phyloP scores from a whole-genome alignment of 2,329 filamentous ascomycete species.

The Aspergillus sp. region DNA sequence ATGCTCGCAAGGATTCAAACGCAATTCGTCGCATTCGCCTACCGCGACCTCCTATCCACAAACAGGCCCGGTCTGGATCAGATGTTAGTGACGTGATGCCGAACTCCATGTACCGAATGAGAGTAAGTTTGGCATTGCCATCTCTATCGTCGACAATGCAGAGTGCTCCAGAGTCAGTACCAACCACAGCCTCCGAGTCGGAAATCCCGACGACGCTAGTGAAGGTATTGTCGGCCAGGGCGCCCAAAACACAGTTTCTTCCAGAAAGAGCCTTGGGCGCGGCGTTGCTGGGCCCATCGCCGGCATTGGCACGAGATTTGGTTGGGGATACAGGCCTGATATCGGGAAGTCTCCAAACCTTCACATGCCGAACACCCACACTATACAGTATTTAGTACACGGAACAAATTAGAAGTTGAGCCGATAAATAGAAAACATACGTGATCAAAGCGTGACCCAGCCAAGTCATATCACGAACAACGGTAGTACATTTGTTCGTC shows the following conservation, averaged over 20 bases:
- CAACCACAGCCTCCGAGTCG: slow-evolving; percentile 73
- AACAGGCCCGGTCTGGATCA: slow-evolving; percentile 53
- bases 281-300: slow-evolving; percentile 31
- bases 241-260: slow-evolving; percentile 81
- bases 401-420: background rate
- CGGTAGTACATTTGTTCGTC: slow-evolving; percentile 90
- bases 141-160: slow-evolving; percentile 79
- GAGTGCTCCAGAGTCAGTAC: slow-evolving; percentile 85
- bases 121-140: slow-evolving; percentile 68
- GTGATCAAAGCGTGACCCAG: slow-evolving; percentile 81
- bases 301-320: slow-evolving; percentile 58
- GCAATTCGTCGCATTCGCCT: slow-evolving; percentile 54
- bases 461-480: slow-evolving; percentile 85
- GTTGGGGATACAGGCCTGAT: slow-evolving; percentile 58
- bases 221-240: slow-evolving; percentile 80
- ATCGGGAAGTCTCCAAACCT: slow-evolving; percentile 86
- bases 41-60: slow-evolving; percentile 69
- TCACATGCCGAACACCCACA: slow-evolving; percentile 86
- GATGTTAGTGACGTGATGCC: slow-evolving; percentile 66
- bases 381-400: slow-evolving; percentile 20
- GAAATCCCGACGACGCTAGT: slow-evolving; percentile 73
- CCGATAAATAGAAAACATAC: slow-evolving; percentile 35
- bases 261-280: slow-evolving; percentile 73
- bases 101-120: slow-evolving; percentile 67
- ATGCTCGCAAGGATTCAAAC: slow-evolving; percentile 39